Evolutionary conservation across 129 eudicot genomes (phyloP).

Genomic region (Calendula officinalis): DNA sequence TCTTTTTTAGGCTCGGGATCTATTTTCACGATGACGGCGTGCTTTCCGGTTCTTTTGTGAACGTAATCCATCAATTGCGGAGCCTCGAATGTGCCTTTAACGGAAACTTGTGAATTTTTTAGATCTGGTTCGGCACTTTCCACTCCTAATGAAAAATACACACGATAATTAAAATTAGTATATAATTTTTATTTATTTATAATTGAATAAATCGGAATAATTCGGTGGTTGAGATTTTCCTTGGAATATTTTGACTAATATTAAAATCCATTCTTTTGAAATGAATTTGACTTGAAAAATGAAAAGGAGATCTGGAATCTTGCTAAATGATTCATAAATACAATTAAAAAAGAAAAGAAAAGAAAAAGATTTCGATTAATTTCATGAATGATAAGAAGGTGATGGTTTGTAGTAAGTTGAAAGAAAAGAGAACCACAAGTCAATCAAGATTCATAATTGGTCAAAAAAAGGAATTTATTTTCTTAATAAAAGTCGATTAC

Average conservation of each 20-base stretch:
- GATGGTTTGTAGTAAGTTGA: slow-evolving; percentile 2
- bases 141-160: slow-evolving; percentile 49
- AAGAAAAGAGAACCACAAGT: slow-evolving; percentile 12
- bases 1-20: slow-evolving; percentile 52
- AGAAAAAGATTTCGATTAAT: not conserved
- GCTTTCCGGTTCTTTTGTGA: slow-evolving; percentile 70
- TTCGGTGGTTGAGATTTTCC: slow-evolving; percentile 33
- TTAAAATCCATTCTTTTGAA: slow-evolving; percentile 1
- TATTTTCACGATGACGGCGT: slow-evolving; percentile 59
- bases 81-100: slow-evolving; percentile 64
- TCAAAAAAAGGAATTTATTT: not conserved
- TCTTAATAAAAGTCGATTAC: not conserved
- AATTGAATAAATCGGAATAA: not conserved
- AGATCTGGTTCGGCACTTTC: slow-evolving; percentile 84
- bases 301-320: slow-evolving; percentile 23
- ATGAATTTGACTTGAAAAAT: slow-evolving; percentile 14
- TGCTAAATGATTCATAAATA: slow-evolving; percentile 13
- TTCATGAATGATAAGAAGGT: slow-evolving; percentile 26
- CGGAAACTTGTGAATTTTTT: slow-evolving; percentile 72
- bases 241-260: slow-evolving; percentile 25
- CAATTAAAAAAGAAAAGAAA: slow-evolving; percentile 19
- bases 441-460: slow-evolving; percentile 15
- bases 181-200: not conserved
- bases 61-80: slow-evolving; percentile 56
- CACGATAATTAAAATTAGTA: not conserved